Percentiles rank a stretch among this genome's conserved stretches.
These are phyloP conservation scores for Pseudozyma tsukubaensis DNA, from an alignment of 1,284 basidiomycete genomes.

Conservation along the genomic window DNA sequence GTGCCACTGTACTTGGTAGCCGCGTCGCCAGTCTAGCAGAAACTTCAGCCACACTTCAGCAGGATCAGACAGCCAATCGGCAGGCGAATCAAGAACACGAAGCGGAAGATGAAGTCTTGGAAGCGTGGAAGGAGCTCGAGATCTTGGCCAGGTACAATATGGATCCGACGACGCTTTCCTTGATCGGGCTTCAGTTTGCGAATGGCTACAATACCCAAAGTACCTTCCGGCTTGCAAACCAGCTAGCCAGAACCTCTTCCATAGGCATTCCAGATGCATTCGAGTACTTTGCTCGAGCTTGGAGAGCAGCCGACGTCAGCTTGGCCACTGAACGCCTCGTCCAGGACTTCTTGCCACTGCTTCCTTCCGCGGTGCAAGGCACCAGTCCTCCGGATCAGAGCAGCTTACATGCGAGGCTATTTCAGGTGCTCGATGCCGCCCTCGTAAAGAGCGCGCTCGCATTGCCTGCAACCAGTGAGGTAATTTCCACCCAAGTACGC, in stretches of 20 bases:
- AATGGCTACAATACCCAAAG: slow-evolving; percentile 17
- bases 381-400: slow-evolving; percentile 8
- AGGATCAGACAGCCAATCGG: neutral
- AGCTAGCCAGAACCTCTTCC: slow-evolving; percentile 4
- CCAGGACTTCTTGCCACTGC: slow-evolving; percentile 50
- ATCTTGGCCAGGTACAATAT: slow-evolving; percentile 51
- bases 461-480: slow-evolving; percentile 17
- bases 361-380: slow-evolving; percentile 12
- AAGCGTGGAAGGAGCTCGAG: slow-evolving; percentile 41
- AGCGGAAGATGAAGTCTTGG: slow-evolving; percentile 40
- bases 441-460: neutral
- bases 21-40: slow-evolving; percentile 34
- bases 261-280: slow-evolving; percentile 46
- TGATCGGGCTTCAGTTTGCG: slow-evolving; percentile 51
- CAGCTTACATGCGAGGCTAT: slow-evolving; percentile 9
- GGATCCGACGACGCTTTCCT: slow-evolving; percentile 55
- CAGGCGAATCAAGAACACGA: slow-evolving; percentile 14
- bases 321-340: slow-evolving; percentile 53
- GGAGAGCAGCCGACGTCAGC: slow-evolving; percentile 53
- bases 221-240: slow-evolving; percentile 6
- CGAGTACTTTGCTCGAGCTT: slow-evolving; percentile 55
- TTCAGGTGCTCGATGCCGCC: slow-evolving; percentile 8
- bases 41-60: slow-evolving; percentile 26
- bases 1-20: slow-evolving; percentile 45
- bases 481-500: slow-evolving; percentile 14